These are phyloP conservation scores for Eucalyptus marginata DNA, from an alignment of 345 rosid genomes.

Conservation along the genomic window DNA sequence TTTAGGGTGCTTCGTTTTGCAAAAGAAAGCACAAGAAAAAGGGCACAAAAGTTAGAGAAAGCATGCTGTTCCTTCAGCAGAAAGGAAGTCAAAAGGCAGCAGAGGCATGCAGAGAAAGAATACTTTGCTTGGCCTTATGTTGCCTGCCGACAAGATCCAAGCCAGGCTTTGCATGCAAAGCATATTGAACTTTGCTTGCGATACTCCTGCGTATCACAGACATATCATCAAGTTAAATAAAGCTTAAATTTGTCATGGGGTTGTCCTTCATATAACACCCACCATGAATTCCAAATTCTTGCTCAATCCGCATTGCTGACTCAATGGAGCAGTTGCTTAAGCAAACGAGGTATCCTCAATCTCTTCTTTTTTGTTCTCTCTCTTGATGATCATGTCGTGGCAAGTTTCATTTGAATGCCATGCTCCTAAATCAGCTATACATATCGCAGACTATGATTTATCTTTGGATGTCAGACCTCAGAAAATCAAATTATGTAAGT, in stretches of 20 bases:
- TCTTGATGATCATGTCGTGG: not conserved
- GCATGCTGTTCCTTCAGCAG: not conserved
- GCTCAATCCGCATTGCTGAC: not conserved
- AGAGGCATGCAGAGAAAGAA: constrained; percentile 1
- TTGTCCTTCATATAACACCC: constrained; percentile 14
- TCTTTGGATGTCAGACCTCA: not conserved
- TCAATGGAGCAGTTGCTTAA: constrained; percentile 22
- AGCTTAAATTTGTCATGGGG: not conserved
- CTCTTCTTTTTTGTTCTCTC: not conserved
- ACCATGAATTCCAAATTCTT: not conserved
- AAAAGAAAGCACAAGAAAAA: not conserved
- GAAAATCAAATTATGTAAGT: not conserved
- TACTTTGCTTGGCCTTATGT: constrained; percentile 13
- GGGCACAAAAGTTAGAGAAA: not conserved
- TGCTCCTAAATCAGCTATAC: not conserved
- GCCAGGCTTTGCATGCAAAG: constrained; percentile 24
- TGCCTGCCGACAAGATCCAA: not conserved
- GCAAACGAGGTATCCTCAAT: constrained; percentile 11
- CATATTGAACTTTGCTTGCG: constrained; percentile 17
- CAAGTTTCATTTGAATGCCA: not conserved
- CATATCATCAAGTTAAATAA: not conserved
- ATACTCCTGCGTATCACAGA: not conserved
- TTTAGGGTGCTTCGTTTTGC: not conserved
- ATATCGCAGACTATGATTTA: not conserved
- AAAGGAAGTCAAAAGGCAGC: not conserved